Evolutionary conservation across 2,329 filamentous ascomycete genomes (phyloP), one percentile per base, ranked within the genome.

Genomic region (Botrytis fabae): DNA sequence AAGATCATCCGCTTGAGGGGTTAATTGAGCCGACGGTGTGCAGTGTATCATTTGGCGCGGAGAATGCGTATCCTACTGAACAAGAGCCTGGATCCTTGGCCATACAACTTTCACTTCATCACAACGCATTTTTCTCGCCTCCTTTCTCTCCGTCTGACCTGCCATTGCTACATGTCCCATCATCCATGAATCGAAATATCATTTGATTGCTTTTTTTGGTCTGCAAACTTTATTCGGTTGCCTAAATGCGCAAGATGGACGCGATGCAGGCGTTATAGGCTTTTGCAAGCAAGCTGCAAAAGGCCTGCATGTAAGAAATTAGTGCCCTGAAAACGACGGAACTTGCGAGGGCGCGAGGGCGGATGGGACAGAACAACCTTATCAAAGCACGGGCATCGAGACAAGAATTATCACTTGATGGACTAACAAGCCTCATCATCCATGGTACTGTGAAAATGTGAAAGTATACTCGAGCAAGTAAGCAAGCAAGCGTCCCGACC

Each of bases 251-350:
- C 51, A n/a, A 62, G 59, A 57, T 28, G 51, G 51, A 57, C 51
- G 51, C 51, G n/a, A 57, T 57, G 51, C n/a, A n/a, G 51, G 51
- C 51, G 51, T 57, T 28, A 16, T 28, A 57, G 51, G 51, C 51
- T 28, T 28, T 57, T 57, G 40, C 51, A n/a, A 62, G 35, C 59
- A 57, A 57, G 51, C 59, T 60, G 57, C 57, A 60, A 60, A 9
- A 60, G 57, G 57, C 20, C 60, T 62, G 60, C 48, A 68, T 57
- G 65, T 68, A 54, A 68, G 65, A 54, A 68, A 68, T 68, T 68
- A 68, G 65, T 35, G 46, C 18, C 61, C 60, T 57, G 8, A 40
- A 40, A 62, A n/a, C 38, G 60, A 62, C 60, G 60, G 60, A 62
- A 40, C 60, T 62, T 62, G 60, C 38, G 60, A 42, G 40, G 60